Percentiles rank a stretch among this genome's conserved stretches.
phyloP scores from a whole-genome alignment of 1,284 basidiomycete genomes.

The Anthracocystis setariae region DNA sequence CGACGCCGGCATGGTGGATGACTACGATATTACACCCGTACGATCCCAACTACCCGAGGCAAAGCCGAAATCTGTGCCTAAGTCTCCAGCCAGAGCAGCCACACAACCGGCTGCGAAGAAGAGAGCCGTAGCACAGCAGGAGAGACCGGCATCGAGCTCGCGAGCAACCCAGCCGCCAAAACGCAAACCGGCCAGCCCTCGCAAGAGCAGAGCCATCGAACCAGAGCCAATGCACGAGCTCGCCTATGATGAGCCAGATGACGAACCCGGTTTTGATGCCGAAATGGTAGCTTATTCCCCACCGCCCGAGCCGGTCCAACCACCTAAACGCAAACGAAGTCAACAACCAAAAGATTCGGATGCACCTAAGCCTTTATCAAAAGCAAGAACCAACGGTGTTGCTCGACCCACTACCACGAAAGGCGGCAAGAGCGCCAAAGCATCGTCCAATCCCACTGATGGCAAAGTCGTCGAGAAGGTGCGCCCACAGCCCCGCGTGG shows the following conservation, averaged over 20 bases:
- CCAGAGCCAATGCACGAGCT: conserved; percentile 8
- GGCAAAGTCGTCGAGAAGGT: conserved; percentile 38
- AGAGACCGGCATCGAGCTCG: conserved; percentile 3
- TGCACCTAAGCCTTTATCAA: conserved; percentile 9
- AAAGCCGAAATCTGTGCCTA: conserved; percentile 13
- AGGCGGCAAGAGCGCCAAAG: conserved; percentile 4
- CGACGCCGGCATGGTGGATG: conserved; percentile 2
- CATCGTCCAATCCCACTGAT: conserved; percentile 6
- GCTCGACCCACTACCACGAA: conserved; percentile 12
- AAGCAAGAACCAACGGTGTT: conserved; percentile 11
- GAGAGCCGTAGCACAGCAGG: background rate
- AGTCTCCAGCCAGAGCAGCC: conserved; percentile 8
- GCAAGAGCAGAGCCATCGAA: conserved; percentile 3
- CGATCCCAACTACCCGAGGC: conserved; percentile 9
- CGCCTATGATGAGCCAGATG: conserved; percentile 13
- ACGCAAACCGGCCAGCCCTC: conserved; percentile 12
- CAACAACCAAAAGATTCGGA: conserved; percentile 27
- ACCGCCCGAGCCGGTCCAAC: conserved; percentile 3
- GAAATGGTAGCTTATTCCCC: background rate
- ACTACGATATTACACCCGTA: conserved; percentile 14
- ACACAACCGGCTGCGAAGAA: conserved; percentile 6
- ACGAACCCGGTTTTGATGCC: conserved; percentile 6
- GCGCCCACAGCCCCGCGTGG: conserved; percentile 19
- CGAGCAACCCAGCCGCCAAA: conserved; percentile 15
- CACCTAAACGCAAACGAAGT: conserved; percentile 28